Evolutionary conservation across 2,329 filamentous ascomycete species (phyloP).

Genomic region (Scytalidium sp.): DNA sequence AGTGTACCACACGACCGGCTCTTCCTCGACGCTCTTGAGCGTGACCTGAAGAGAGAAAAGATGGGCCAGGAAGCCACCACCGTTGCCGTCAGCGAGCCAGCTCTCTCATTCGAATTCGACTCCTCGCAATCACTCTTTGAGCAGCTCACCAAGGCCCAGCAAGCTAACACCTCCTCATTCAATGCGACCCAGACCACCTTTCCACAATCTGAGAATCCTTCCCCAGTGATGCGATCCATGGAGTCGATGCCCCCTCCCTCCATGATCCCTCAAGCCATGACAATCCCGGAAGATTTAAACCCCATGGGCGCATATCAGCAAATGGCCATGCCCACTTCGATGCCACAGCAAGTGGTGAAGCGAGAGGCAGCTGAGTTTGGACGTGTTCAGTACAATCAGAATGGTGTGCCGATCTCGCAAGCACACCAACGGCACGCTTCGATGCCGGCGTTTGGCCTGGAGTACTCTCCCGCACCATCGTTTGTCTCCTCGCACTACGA

Average conservation of each 20-base stretch:
- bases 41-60: constrained; percentile 98
- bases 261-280: constrained; percentile 65
- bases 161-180: constrained; percentile 97
- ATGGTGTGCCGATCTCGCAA: constrained; percentile 79
- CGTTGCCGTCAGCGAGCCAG: constrained; percentile 93
- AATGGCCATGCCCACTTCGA: constrained; percentile 66
- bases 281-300: constrained; percentile 58
- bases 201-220: constrained; percentile 62
- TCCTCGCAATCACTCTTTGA: constrained; percentile 98
- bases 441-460: constrained; percentile 93
- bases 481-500: constrained; percentile 99
- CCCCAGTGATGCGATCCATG: constrained; percentile 84
- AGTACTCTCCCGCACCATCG: constrained; percentile 96
- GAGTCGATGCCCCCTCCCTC: constrained; percentile 92
- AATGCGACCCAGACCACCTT: constrained; percentile 66
- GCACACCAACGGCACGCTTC: constrained; percentile 91
- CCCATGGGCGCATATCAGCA: constrained; percentile 65
- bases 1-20: constrained; percentile 96
- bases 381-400: constrained; percentile 86
- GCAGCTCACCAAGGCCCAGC: constrained; percentile 98
- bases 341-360: constrained; percentile 77
- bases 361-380: constrained; percentile 76
- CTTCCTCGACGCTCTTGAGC: constrained; percentile 95
- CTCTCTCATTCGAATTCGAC: constrained; percentile 97
- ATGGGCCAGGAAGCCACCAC: constrained; percentile 99